Evolutionary conservation across 2,329 filamentous ascomycete species (phyloP).

Genomic region (Pezicula rhizophila): DNA sequence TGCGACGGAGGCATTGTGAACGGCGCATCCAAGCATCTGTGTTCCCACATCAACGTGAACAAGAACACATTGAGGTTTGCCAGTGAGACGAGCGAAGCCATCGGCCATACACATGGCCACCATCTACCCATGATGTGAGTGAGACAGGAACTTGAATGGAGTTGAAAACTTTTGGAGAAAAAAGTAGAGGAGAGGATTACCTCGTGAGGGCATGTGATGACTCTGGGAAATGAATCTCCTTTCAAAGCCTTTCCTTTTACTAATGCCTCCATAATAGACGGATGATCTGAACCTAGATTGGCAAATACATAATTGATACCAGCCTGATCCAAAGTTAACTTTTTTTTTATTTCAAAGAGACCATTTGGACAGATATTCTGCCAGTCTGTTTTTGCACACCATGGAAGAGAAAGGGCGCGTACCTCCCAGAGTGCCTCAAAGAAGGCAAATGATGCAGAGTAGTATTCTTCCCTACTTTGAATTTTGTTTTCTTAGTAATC

Average conservation of each 20-base stretch:
- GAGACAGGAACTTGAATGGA: background rate
- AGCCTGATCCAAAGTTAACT: constrained; percentile 35
- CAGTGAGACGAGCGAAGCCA: constrained; percentile 53
- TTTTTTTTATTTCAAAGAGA: no score
- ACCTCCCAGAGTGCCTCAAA: constrained; percentile 66
- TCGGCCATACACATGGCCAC: constrained; percentile 73
- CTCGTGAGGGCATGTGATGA: constrained; percentile 69
- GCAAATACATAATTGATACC: constrained; percentile 51
- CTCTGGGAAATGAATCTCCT: no score
- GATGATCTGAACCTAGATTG: constrained; percentile 56
- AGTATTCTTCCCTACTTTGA: no score
- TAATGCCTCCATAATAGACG: no score
- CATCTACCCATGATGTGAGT: constrained; percentile 42
- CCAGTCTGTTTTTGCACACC: no score
- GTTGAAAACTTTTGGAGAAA: no score
- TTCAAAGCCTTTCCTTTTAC: no score
- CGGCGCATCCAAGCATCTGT: constrained; percentile 56
- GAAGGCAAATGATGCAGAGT: constrained; percentile 54
- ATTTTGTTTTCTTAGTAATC: no score
- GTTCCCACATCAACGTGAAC: constrained; percentile 72
- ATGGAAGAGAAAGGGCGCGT: no score
- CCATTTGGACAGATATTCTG: no score
- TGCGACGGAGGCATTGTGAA: constrained; percentile 68
- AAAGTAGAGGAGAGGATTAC: constrained; percentile 34
- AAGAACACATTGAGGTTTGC: constrained; percentile 64